Evolutionary conservation across 2,329 filamentous ascomycete species (phyloP).

Genomic region (Rhinocladiella similis): DNA sequence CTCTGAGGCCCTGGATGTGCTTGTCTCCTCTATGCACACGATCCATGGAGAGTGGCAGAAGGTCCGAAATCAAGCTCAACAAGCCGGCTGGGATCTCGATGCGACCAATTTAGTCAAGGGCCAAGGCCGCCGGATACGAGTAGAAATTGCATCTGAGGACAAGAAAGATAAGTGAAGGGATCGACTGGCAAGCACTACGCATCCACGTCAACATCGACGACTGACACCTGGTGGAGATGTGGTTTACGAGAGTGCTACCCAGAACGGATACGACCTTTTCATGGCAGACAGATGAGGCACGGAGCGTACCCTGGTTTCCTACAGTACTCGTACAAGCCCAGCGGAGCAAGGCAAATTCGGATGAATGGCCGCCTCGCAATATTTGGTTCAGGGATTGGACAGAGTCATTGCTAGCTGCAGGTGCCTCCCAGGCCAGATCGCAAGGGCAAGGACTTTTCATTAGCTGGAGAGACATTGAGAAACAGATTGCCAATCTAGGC

Average conservation of each 20-base stretch:
- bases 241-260: not conserved
- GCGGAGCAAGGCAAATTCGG: not conserved
- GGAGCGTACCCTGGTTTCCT: not conserved
- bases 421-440: not conserved
- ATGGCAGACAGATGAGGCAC: not conserved
- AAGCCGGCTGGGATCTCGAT: conserved; percentile 25
- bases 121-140: conserved; percentile 13
- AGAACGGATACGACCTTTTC: not conserved
- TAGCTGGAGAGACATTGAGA: not conserved
- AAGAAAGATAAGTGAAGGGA: conserved; percentile 20
- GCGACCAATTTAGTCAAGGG: conserved; percentile 22
- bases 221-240: not conserved
- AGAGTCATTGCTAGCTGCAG: not conserved
- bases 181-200: not conserved
- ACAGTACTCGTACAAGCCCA: too few species aligned
- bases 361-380: not conserved
- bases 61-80: conserved; percentile 12
- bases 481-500: conserved; percentile 15
- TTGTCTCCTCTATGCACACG: conserved; percentile 14
- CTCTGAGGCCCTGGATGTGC: not conserved
- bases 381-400: not conserved
- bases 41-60: conserved; percentile 16
- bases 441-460: not conserved
- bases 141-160: not conserved
- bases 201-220: not conserved